Evolutionary conservation across 2,329 filamentous ascomycete species (phyloP).

Genomic region (Dactylellina sp.): DNA sequence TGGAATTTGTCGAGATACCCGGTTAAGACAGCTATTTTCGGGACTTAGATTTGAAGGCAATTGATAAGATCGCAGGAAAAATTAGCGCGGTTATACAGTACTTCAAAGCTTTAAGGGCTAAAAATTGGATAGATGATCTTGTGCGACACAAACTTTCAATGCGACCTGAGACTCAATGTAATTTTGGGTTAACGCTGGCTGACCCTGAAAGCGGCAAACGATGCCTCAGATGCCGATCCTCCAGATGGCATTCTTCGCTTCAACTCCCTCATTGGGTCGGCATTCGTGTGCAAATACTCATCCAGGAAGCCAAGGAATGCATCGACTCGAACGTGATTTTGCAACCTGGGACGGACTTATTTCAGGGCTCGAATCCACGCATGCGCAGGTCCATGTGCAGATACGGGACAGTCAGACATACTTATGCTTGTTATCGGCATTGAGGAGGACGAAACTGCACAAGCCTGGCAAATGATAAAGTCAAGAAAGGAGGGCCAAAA

Average conservation of each 20-base stretch:
- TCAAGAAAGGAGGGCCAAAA: conserved; percentile 4
- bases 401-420: conserved; percentile 14
- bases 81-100: not conserved
- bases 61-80: not conserved
- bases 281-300: not conserved
- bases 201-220: not conserved
- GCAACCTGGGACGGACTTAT: not conserved
- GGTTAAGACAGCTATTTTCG: not conserved
- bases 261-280: not conserved
- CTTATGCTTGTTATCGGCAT: not conserved
- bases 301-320: conserved; percentile 3
- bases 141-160: not conserved
- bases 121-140: not conserved
- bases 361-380: not conserved
- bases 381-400: conserved; percentile 10
- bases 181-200: not conserved
- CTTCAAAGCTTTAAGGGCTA: not conserved
- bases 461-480: conserved; percentile 2
- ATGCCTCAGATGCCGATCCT: not conserved
- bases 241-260: not conserved
- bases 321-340: not conserved
- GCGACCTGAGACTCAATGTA: not conserved
- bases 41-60: not conserved
- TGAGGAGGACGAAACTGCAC: not conserved
- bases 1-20: not conserved